Conservation (phyloP, 164 flowering plant genomes). For the Vitis labrusca region DNA sequence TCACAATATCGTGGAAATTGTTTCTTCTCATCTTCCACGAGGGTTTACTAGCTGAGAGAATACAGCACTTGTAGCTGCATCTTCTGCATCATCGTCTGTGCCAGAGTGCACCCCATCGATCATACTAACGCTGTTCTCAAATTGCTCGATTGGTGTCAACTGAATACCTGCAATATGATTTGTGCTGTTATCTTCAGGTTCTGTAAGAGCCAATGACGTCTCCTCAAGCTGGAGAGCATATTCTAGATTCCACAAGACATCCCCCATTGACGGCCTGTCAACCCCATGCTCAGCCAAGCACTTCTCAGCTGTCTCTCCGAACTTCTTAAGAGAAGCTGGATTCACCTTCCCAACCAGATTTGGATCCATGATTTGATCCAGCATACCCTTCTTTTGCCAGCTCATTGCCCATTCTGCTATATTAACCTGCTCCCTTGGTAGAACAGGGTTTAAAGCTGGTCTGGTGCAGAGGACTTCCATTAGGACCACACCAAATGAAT, state of each 20-base stretch:
- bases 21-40: conserved; percentile 69
- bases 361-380: conserved; percentile 83
- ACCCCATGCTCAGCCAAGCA: conserved; percentile 88
- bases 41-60: conserved; percentile 96
- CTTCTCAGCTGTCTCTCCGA: conserved; percentile 91
- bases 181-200: conserved; percentile 89
- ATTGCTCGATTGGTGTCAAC: conserved; percentile 51
- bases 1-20: background rate
- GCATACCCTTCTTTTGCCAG: conserved; percentile 93
- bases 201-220: conserved; percentile 65
- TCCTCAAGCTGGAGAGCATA: conserved; percentile 93
- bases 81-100: conserved; percentile 80
- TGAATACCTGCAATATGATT: conserved; percentile 74
- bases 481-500: conserved; percentile 92
- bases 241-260: conserved; percentile 92
- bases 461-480: conserved; percentile 92
- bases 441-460: conserved; percentile 87
- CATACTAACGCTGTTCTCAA: conserved; percentile 77
- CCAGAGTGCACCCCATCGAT: conserved; percentile 54
- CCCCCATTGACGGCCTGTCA: conserved; percentile 94
- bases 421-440: conserved; percentile 90
- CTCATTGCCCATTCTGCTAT: conserved; percentile 95
- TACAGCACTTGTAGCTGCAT: conserved; percentile 88
- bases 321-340: conserved; percentile 81
- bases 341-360: conserved; percentile 71